Evolutionary conservation across 2,329 filamentous ascomycete species (phyloP).

Genomic region (Coniosporium tulheliwenetii): DNA sequence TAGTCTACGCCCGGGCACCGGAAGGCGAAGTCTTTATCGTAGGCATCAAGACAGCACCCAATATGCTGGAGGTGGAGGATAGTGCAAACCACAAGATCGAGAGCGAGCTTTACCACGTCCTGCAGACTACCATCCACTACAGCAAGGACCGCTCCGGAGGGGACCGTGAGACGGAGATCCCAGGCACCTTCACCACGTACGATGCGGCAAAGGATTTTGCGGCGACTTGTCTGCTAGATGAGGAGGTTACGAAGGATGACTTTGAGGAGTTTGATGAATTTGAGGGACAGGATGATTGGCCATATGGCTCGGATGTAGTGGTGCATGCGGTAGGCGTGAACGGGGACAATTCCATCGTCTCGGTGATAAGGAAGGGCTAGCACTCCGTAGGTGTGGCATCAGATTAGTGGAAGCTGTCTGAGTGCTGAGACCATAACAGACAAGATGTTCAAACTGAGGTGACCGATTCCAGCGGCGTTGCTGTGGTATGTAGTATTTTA

Average conservation of each 20-base stretch:
- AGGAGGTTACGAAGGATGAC: constrained; percentile 15
- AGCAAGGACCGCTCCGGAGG: constrained; percentile 20
- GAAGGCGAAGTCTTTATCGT: constrained; percentile 23
- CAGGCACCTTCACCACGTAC: constrained; percentile 21
- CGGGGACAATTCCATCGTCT: constrained; percentile 25
- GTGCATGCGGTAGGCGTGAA: constrained; percentile 27
- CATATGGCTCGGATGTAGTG: constrained; percentile 28
- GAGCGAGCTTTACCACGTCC: constrained; percentile 22
- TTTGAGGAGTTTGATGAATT: constrained; percentile 22
- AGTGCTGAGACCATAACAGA: too few species aligned
- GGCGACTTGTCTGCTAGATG: constrained; percentile 13
- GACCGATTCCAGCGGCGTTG: too few species aligned
- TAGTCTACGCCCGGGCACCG: constrained; percentile 21
- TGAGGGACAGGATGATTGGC: constrained; percentile 19
- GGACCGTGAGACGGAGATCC: constrained; percentile 21
- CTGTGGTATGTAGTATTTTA: too few species aligned
- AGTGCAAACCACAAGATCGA: constrained; percentile 7
- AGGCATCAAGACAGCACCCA: constrained; percentile 21
- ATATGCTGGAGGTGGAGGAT: constrained; percentile 5
- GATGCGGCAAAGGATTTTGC: constrained; percentile 20
- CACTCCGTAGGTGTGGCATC: too few species aligned
- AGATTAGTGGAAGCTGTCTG: too few species aligned
- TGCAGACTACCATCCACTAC: constrained; percentile 28
- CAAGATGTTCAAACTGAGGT: too few species aligned
- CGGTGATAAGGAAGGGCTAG: constrained; percentile 9